Evolutionary conservation across 139 green algal species (phyloP).

Genomic region (Zygnema circumcarinatum): DNA sequence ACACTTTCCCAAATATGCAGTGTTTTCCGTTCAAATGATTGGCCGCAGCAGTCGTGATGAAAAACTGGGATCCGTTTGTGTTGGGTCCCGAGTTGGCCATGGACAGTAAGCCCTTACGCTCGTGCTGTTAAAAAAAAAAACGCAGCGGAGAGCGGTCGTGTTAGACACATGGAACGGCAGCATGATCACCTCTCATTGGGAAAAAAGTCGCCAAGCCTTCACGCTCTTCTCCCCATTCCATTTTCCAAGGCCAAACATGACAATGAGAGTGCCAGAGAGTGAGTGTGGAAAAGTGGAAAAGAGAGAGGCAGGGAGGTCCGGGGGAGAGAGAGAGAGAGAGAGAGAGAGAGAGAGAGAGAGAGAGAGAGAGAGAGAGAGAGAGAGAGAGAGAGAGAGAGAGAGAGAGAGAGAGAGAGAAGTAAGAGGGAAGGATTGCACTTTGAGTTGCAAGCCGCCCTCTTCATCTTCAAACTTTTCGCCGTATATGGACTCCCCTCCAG

Average conservation of each 20-base stretch:
- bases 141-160: too few relatives aligned
- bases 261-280: too few relatives aligned
- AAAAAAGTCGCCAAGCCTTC: too few relatives aligned
- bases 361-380: slow-evolving; percentile 19
- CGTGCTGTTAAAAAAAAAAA: not conserved
- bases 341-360: not conserved
- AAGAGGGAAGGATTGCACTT: not conserved
- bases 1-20: slow-evolving; percentile 71
- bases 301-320: not conserved
- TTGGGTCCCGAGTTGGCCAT: slow-evolving; percentile 56
- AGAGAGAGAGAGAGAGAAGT: not conserved
- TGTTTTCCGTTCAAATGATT: slow-evolving; percentile 70
- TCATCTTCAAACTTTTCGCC: slow-evolving; percentile 65
- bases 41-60: slow-evolving; percentile 61
- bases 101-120: slow-evolving; percentile 51
- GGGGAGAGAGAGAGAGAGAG: not conserved
- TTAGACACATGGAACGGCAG: too few relatives aligned
- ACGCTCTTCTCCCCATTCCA: too few relatives aligned
- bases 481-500: slow-evolving; percentile 81
- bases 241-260: too few relatives aligned
- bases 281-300: too few relatives aligned
- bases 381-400: too few relatives aligned
- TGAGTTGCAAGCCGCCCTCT: slow-evolving; percentile 1
- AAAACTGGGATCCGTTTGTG: slow-evolving; percentile 60
- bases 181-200: too few relatives aligned